A percentile compares a stretch with the other conserved stretches of the same genome.
These are phyloP conservation scores for Fusarium pseudoanthophilum DNA, from an alignment of 2,329 filamentous ascomycete genomes.

Conservation along the genomic window DNA sequence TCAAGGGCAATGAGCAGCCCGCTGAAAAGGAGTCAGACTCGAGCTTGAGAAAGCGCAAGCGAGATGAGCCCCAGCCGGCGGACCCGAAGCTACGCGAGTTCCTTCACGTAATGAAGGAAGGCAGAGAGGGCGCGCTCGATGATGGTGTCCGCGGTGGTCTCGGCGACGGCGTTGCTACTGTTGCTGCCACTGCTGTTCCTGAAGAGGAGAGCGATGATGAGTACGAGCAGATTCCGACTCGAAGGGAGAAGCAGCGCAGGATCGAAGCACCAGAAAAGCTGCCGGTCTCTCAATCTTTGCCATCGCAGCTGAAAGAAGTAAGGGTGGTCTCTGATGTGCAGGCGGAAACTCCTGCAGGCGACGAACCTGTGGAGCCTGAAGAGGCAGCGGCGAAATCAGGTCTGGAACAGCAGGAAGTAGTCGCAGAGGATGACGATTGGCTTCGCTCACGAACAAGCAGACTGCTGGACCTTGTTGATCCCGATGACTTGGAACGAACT, in stretches of 20 bases:
- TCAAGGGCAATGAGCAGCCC: conserved; percentile 28
- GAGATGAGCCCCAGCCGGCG: conserved; percentile 65
- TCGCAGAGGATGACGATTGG: conserved; percentile 87
- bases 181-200: conserved; percentile 52
- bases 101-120: conserved; percentile 80
- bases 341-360: conserved; percentile 25
- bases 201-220: conserved; percentile 77
- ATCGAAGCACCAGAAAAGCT: conserved; percentile 44
- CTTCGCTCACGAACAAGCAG: conserved; percentile 88
- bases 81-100: conserved; percentile 90
- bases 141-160: conserved; percentile 44
- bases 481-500: conserved; percentile 63
- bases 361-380: conserved; percentile 35
- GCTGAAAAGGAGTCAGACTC: conserved; percentile 51
- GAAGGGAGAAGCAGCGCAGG: conserved; percentile 59
- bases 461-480: conserved; percentile 84
- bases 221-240: conserved; percentile 73
- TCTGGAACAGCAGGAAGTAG: conserved; percentile 45
- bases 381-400: conserved; percentile 34
- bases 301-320: conserved; percentile 34
- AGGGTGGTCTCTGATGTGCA: conserved; percentile 18
- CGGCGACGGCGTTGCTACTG: conserved; percentile 32
- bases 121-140: conserved; percentile 49
- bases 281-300: conserved; percentile 30
- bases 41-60: conserved; percentile 76